Evolutionary conservation across 352 stramenopile species (phyloP).

Genomic region (Globisporangium carolinianum): DNA sequence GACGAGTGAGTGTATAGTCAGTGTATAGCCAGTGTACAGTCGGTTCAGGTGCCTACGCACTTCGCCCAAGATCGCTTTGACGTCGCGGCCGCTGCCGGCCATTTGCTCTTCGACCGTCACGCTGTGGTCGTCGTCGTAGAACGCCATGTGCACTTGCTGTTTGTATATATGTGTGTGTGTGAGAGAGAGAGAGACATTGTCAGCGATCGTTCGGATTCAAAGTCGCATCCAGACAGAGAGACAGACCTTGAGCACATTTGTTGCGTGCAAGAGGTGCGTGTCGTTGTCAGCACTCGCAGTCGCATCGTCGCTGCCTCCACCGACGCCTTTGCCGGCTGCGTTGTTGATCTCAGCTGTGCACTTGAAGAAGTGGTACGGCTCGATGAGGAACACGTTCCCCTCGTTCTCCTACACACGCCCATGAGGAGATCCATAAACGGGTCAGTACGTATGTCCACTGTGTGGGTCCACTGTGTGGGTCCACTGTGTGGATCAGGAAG

Average conservation of each 20-base stretch:
- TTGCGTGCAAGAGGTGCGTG: conserved; percentile 46
- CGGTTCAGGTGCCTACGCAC: conserved; percentile 15
- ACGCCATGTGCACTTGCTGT: conserved; percentile 49
- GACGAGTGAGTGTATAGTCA: background rate
- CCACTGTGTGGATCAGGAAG: too few relatives aligned
- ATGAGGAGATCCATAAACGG: too few relatives aligned
- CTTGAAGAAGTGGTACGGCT: conserved; percentile 83
- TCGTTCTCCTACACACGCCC: conserved; percentile 50
- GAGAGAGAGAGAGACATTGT: too few relatives aligned
- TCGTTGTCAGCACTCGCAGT: conserved; percentile 24
- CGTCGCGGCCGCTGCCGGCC: conserved; percentile 51
- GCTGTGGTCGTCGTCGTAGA: conserved; percentile 51
- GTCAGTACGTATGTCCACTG: too few relatives aligned
- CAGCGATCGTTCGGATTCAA: too few relatives aligned
- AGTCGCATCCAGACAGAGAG: background rate
- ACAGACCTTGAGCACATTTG: conserved; percentile 48
- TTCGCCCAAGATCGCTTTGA: conserved; percentile 61
- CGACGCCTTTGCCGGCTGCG: conserved; percentile 40
- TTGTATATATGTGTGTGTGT: too few relatives aligned
- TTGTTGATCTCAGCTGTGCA: conserved; percentile 82
- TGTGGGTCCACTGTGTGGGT: too few relatives aligned
- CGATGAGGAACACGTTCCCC: conserved; percentile 82
- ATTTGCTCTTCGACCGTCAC: conserved; percentile 66
- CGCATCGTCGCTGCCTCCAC: conserved; percentile 35
- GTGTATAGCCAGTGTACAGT: background rate